Conservation (phyloP, 2,329 filamentous ascomycete genomes). For the Achaetomium macrosporum region DNA sequence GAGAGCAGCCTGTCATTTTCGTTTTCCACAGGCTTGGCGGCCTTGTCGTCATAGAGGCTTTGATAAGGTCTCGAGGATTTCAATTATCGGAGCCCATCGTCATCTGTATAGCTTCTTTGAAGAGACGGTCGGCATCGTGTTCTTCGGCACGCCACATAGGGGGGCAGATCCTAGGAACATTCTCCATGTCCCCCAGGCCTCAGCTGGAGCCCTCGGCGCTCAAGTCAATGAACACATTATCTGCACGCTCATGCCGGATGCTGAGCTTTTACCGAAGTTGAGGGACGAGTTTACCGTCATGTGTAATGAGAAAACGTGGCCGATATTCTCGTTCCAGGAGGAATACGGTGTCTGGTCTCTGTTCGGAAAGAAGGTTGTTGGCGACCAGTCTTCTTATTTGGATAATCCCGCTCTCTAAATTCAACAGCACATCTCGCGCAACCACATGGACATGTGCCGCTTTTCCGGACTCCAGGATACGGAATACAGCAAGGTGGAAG, state of each 20-base stretch:
- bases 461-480: slow-evolving; percentile 26
- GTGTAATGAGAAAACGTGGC: slow-evolving; percentile 26
- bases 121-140: slow-evolving; percentile 26
- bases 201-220: slow-evolving; percentile 22
- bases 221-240: slow-evolving; percentile 30
- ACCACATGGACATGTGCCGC: slow-evolving; percentile 33
- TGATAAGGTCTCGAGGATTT: slow-evolving; percentile 10
- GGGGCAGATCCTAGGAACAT: slow-evolving; percentile 24
- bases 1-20: slow-evolving; percentile 26
- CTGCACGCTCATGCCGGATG: slow-evolving; percentile 28
- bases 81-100: not conserved
- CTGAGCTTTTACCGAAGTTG: slow-evolving; percentile 28
- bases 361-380: slow-evolving; percentile 26
- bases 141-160: slow-evolving; percentile 32
- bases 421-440: slow-evolving; percentile 28
- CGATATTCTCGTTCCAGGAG: slow-evolving; percentile 33
- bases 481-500: slow-evolving; percentile 29
- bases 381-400: slow-evolving; percentile 33
- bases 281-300: slow-evolving; percentile 27
- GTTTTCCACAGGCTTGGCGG: slow-evolving; percentile 32
- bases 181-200: slow-evolving; percentile 16
- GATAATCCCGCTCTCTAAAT: slow-evolving; percentile 27
- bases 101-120: slow-evolving; percentile 17
- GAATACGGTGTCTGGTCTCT: slow-evolving; percentile 16
- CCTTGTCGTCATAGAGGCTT: slow-evolving; percentile 28